These are phyloP conservation scores for Mortierella sp. DNA, from an alignment of 371 early-diverging fungal species.

Conservation along the genomic window DNA sequence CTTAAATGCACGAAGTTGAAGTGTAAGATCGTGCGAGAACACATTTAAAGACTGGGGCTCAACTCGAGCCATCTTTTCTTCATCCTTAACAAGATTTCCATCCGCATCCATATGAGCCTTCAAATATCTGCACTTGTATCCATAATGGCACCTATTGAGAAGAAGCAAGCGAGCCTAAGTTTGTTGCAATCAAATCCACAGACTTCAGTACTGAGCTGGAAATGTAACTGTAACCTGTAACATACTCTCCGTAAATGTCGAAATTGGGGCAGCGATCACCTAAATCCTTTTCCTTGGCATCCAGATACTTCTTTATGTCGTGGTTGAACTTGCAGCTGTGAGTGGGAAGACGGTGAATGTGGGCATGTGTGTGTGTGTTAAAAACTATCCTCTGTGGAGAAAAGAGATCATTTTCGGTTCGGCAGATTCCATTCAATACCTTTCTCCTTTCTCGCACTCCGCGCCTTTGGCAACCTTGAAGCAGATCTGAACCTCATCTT, in stretches of 20 bases:
- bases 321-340: constrained; percentile 76
- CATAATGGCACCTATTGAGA: constrained; percentile 65
- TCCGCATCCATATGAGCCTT: constrained; percentile 74
- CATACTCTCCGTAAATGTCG: constrained; percentile 78
- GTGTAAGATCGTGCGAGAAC: constrained; percentile 44
- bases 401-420: no score
- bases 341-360: neutral
- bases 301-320: constrained; percentile 73
- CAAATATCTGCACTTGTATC: constrained; percentile 86
- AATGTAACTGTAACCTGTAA: constrained; percentile 10
- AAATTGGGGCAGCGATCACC: constrained; percentile 81
- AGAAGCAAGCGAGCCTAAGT: neutral
- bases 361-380: neutral
- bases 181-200: neutral
- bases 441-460: constrained; percentile 65
- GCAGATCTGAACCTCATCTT: constrained; percentile 64
- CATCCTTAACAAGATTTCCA: constrained; percentile 64
- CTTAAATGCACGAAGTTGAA: constrained; percentile 51
- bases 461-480: constrained; percentile 61
- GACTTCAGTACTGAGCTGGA: neutral
- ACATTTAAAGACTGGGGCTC: constrained; percentile 44
- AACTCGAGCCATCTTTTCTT: constrained; percentile 62
- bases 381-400: no score
- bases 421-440: constrained; percentile 31
- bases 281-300: constrained; percentile 77